Conservation (phyloP, 1,284 basidiomycete species). For the Sporisorium reilianum region DNA sequence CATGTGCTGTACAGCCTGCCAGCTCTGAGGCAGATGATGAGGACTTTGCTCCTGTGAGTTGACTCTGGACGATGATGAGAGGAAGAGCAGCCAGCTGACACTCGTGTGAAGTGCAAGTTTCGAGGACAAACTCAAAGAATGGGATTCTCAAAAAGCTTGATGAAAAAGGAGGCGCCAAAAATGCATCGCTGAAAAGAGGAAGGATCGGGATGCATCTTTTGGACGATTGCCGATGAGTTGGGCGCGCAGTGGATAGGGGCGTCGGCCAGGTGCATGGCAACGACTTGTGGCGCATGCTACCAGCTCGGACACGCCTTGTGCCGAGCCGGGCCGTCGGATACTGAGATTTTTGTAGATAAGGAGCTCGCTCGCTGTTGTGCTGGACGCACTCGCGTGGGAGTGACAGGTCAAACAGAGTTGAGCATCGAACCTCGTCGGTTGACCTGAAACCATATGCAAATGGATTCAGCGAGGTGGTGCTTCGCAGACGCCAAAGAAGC, state of each 20-base stretch:
- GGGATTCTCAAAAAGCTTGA: not conserved
- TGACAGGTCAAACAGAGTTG: conserved; percentile 3
- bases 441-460: too few relatives aligned
- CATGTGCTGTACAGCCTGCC: too few relatives aligned
- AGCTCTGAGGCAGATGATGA: too few relatives aligned
- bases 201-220: not conserved
- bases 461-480: too few relatives aligned
- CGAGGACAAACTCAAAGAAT: not conserved
- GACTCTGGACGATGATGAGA: too few relatives aligned
- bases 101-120: too few relatives aligned
- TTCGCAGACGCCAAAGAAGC: not conserved
- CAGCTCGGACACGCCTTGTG: not conserved
- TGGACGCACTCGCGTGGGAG: not conserved
- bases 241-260: too few relatives aligned
- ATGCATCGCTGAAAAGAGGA: not conserved
- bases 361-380: not conserved
- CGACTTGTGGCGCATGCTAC: too few relatives aligned
- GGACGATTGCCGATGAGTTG: not conserved
- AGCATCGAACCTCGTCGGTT: too few relatives aligned
- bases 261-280: too few relatives aligned
- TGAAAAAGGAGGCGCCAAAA: conserved; percentile 1
- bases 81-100: too few relatives aligned
- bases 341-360: not conserved
- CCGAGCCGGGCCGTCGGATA: not conserved
- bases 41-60: too few relatives aligned